phyloP scores from a whole-genome alignment of 257 asterid species.

The Ophiorrhiza pumila region DNA sequence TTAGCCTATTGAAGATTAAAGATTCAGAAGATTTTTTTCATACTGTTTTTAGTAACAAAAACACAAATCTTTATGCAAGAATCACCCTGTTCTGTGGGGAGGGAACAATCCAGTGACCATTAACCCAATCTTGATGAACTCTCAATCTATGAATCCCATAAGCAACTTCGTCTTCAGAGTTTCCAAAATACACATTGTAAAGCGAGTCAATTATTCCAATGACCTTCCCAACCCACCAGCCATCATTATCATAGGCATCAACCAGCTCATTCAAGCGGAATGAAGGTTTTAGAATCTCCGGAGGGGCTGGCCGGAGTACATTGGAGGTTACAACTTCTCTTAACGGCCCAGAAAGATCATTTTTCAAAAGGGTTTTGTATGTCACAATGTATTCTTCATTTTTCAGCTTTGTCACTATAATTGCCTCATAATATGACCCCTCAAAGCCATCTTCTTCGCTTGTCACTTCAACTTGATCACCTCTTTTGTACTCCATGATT shows the following conservation, averaged over 20 bases:
- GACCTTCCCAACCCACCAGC: slow-evolving; percentile 34
- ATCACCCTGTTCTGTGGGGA: background rate
- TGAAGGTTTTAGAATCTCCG: background rate
- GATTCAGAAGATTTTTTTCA: too few species aligned
- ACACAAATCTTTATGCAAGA: too few species aligned
- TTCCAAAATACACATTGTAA: slow-evolving; percentile 26
- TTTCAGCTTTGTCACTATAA: slow-evolving; percentile 9
- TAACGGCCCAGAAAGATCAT: slow-evolving; percentile 26
- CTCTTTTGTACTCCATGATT: slow-evolving; percentile 8
- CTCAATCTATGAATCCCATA: slow-evolving; percentile 21
- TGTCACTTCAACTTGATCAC: slow-evolving; percentile 21
- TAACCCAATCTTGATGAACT: slow-evolving; percentile 36
- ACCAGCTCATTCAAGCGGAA: slow-evolving; percentile 11
- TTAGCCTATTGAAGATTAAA: too few species aligned
- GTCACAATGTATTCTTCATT: slow-evolving; percentile 15
- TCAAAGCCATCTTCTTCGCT: slow-evolving; percentile 20
- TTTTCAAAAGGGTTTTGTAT: slow-evolving; percentile 19
- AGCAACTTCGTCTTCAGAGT: slow-evolving; percentile 21
- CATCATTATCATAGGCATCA: slow-evolving; percentile 31
- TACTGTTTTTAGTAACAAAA: background rate
- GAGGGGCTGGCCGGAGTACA: slow-evolving; percentile 30
- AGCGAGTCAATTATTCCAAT: background rate
- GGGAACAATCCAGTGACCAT: slow-evolving; percentile 26
- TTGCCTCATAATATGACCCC: slow-evolving; percentile 28
- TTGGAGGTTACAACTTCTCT: slow-evolving; percentile 23